These are phyloP conservation scores for Nadsonia starkeyi-henricii DNA, from an alignment of 1,139 yeast genomes.

Conservation along the genomic window DNA sequence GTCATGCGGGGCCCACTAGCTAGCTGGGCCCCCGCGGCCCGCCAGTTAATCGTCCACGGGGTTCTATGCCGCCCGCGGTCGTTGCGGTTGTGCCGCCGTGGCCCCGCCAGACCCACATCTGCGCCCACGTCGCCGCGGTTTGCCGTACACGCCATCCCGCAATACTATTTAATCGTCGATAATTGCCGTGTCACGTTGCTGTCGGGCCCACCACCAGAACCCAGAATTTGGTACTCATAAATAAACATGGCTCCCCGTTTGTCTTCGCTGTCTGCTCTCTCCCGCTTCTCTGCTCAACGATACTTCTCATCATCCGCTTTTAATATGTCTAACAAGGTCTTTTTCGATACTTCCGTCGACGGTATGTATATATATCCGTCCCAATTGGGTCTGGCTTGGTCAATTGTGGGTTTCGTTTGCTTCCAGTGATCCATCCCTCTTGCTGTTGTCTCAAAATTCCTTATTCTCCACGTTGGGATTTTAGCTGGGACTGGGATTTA, in stretches of 20 bases:
- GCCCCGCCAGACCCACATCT: not conserved
- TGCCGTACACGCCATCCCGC: not conserved
- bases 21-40: not conserved
- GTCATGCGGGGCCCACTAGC: not conserved
- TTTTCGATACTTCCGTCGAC: conserved; percentile 63
- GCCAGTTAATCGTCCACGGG: not conserved
- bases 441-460: too few species aligned
- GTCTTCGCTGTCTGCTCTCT: not conserved
- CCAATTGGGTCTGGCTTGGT: too few species aligned
- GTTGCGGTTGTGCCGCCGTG: not conserved
- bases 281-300: conserved; percentile 1
- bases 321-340: conserved; percentile 38
- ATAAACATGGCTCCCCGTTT: not conserved
- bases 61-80: not conserved
- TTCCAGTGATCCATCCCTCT: too few species aligned
- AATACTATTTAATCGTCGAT: not conserved
- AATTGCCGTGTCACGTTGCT: not conserved
- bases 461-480: not conserved
- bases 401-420: too few species aligned
- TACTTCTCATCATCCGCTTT: conserved; percentile 11
- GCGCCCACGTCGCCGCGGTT: not conserved
- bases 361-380: conserved; percentile 25
- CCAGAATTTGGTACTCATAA: not conserved
- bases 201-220: not conserved
- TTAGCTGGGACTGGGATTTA: too few species aligned